Base-by-base conservation (phyloP, 2,329 filamentous ascomycete genomes). In the Purpureocillium takamizusanense region DNA sequence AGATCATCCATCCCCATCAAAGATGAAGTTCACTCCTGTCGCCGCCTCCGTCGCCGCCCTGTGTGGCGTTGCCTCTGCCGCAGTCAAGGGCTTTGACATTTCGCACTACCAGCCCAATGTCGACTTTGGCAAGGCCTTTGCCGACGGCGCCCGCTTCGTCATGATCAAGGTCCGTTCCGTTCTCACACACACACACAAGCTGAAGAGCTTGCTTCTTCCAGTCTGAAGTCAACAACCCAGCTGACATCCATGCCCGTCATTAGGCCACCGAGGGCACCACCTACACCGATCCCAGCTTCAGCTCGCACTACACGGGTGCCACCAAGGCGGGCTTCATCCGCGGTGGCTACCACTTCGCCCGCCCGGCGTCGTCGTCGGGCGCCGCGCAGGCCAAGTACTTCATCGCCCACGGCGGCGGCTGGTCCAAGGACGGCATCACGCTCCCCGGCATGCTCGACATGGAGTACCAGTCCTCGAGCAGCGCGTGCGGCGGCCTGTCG, bases 391-490 rank as follows among this genome's bases (percentile, higher is more conserved):
- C 72, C 7, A 55, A 62, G 10, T 75, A 59, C 55, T 77, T 77
- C 56, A 44, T 72, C 35, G 53, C 60, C 1, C 57, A 75, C 46
- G 73, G 72, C 32, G 73, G 73, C 21, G 70, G 69, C 40, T 77
- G 73, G 73, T 61, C 61, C 15, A 52, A 50, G 14, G 72, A 77
- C 45, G 70, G 70, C 36, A 66, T 63, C 44, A 77, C 72, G 8
- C 61, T 77, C 0, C 74, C 72, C 1, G 72, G 73, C 4, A 74
- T 76, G 70, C 59, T 78, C 7, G 73, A 75, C 46, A 59, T 76
- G 11, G 72, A 76, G 55, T 64, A 60, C 42, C 57, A 55, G 42
- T 56, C 59, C 11, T 51, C 21, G 6, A 25, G 21, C 21, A 25
- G 21, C 21, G 21, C 21, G 48, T 74, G 70, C 54, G 70, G 62